Evolutionary conservation across 129 eudicot genomes (phyloP).

Genomic region (Silybum marianum): DNA sequence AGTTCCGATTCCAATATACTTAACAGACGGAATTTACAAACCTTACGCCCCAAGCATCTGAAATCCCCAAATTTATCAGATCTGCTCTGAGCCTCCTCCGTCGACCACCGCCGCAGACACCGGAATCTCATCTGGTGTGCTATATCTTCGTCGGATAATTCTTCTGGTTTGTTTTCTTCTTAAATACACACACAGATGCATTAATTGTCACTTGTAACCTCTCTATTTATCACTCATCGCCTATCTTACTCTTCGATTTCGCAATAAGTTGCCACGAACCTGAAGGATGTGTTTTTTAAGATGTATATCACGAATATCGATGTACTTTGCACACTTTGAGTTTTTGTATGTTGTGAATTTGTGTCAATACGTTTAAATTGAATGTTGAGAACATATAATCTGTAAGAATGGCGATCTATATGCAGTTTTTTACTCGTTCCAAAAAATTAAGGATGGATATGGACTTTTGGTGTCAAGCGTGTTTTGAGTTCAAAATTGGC

Average conservation of each 20-base stretch:
- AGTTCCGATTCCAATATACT: neutral
- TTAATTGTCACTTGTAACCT: slow-evolving; percentile 15
- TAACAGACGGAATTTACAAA: neutral
- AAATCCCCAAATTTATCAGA: slow-evolving; percentile 27
- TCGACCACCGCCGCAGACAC: slow-evolving; percentile 7
- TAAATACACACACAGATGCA: neutral
- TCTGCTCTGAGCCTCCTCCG: slow-evolving; percentile 20
- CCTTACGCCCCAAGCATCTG: slow-evolving; percentile 29
- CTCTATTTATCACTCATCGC: neutral
- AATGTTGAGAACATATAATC: neutral
- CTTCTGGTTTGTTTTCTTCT: slow-evolving; percentile 17
- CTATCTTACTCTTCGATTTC: slow-evolving; percentile 5
- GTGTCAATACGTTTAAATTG: neutral
- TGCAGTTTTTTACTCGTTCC: neutral
- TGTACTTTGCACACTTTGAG: slow-evolving; percentile 9
- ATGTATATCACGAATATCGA: slow-evolving; percentile 14
- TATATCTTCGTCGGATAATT: slow-evolving; percentile 7
- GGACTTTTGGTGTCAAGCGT: neutral
- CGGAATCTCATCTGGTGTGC: neutral
- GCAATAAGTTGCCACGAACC: slow-evolving; percentile 2
- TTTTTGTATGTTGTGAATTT: slow-evolving; percentile 10
- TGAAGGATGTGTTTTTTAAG: neutral
- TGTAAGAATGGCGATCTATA: neutral
- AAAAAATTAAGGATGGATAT: neutral
- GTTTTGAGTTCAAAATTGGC: slow-evolving; percentile 8